phyloP scores from a whole-genome alignment of 495 filamentous ascomycete species.

The Annulohypoxylon nitens region DNA sequence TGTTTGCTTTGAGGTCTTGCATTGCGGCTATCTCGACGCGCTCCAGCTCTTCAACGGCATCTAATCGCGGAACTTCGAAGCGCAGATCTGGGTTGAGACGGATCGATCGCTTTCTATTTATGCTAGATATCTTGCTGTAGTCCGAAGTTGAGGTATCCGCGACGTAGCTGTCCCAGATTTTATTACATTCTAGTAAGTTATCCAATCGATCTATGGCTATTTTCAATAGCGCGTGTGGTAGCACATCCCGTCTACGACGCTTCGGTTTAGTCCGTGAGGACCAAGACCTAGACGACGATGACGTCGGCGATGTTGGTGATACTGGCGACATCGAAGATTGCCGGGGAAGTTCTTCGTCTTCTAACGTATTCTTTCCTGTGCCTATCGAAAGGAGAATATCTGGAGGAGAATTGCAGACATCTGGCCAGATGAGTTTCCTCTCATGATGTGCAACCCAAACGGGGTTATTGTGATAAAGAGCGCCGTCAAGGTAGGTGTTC shows the following conservation, averaged over 20 bases:
- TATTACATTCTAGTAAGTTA: background rate
- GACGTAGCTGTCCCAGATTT: background rate
- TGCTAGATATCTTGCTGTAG: background rate
- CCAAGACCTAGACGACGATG: background rate
- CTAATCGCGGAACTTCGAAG: conserved; percentile 5
- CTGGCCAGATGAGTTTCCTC: background rate
- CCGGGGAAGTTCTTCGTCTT: background rate
- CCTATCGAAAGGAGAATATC: background rate
- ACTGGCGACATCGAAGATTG: no score
- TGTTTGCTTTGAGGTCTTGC: background rate
- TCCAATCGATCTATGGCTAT: background rate
- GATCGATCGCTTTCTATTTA: background rate
- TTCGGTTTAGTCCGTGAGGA: background rate
- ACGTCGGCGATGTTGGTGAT: background rate
- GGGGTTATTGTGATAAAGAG: background rate
- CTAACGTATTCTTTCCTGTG: background rate
- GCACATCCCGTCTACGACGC: background rate
- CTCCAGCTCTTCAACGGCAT: background rate
- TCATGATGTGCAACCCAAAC: conserved; percentile 1
- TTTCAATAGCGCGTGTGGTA: background rate
- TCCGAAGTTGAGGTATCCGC: background rate
- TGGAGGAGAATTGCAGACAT: background rate
- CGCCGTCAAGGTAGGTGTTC: background rate
- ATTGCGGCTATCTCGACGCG: background rate
- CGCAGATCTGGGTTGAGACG: background rate